Conservation (phyloP, 2,329 filamentous ascomycete genomes). For the Alternaria angustiovoidea region DNA sequence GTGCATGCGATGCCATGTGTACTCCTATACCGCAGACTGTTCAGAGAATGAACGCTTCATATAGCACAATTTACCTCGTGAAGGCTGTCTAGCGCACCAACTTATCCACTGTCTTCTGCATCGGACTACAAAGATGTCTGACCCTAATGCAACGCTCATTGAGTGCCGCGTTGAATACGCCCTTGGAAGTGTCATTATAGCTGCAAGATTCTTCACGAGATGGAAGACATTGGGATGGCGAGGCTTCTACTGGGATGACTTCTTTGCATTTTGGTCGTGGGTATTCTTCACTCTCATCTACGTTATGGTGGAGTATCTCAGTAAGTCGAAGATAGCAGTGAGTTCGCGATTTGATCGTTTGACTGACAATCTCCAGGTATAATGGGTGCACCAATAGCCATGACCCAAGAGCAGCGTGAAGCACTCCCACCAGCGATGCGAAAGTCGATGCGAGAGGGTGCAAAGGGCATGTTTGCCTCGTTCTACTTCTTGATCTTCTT, state of each 20-base stretch:
- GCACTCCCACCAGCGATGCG: neutral
- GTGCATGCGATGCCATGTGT: neutral
- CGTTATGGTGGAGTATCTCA: conserved; percentile 5
- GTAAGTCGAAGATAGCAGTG: neutral
- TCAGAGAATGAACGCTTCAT: neutral
- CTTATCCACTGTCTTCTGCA: neutral
- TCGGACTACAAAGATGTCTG: neutral
- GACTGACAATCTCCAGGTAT: neutral
- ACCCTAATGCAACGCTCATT: neutral
- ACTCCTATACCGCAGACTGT: neutral
- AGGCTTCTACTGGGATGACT: conserved; percentile 2
- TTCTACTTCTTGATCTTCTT: conserved; percentile 5
- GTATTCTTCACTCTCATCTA: neutral
- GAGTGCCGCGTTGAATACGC: conserved; percentile 2
- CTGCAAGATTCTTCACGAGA: neutral
- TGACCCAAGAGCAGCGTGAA: conserved; percentile 9
- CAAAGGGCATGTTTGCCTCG: conserved; percentile 1
- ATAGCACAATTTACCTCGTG: neutral
- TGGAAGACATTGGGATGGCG: neutral
- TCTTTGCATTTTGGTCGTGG: neutral
- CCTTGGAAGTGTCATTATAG: neutral
- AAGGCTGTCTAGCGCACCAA: neutral
- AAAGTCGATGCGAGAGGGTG: conserved; percentile 6
- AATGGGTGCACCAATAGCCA: conserved; percentile 5
- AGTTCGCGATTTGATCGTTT: no score